Evolutionary conservation across 805 yeast genomes (phyloP).

Genomic region (Yarrowia sp.): DNA sequence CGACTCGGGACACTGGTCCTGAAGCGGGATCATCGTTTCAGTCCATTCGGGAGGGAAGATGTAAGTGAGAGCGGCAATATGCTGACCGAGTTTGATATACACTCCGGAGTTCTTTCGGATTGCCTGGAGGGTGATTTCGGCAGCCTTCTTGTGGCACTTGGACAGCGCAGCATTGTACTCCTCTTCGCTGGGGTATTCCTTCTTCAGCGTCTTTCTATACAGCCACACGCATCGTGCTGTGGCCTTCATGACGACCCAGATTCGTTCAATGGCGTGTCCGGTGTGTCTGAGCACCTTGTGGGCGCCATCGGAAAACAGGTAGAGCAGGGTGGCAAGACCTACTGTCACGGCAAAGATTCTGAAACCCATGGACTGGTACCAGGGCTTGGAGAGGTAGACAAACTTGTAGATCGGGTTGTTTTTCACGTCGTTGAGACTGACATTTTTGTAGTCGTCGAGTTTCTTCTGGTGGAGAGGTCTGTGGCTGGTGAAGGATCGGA

Average conservation of each 20-base stretch:
- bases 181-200: conserved; percentile 54
- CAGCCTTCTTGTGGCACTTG: conserved; percentile 76
- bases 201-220: conserved; percentile 65
- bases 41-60: conserved; percentile 95
- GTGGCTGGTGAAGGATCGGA: background rate
- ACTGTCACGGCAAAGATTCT: conserved; percentile 15
- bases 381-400: conserved; percentile 30
- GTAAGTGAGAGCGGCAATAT: conserved; percentile 89
- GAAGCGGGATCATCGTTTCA: conserved; percentile 88
- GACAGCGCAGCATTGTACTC: conserved; percentile 61
- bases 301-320: conserved; percentile 28
- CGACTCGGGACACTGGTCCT: conserved; percentile 87
- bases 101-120: conserved; percentile 88
- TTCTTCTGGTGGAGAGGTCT: background rate
- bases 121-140: conserved; percentile 77
- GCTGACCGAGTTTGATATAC: conserved; percentile 94
- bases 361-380: conserved; percentile 25
- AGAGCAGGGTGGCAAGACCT: conserved; percentile 15
- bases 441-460: conserved; percentile 21
- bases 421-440: background rate
- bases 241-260: conserved; percentile 55
- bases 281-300: conserved; percentile 42
- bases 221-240: conserved; percentile 73
- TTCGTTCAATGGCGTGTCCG: conserved; percentile 45
- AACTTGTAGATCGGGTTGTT: conserved; percentile 39